These are phyloP conservation scores for Globisporangium emineosum DNA, from an alignment of 352 stramenopile species.

Conservation along the genomic window DNA sequence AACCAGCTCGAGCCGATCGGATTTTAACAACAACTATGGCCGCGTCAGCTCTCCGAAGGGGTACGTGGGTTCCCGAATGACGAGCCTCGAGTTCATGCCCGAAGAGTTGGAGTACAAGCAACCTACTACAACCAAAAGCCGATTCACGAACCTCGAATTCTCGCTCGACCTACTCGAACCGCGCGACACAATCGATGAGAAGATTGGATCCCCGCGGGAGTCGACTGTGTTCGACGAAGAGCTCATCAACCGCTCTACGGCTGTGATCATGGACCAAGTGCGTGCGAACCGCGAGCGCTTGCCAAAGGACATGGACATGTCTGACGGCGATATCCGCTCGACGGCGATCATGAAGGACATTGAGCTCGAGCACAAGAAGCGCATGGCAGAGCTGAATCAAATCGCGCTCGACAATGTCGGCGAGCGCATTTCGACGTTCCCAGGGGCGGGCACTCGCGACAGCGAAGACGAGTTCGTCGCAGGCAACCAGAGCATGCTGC, in stretches of 20 bases:
- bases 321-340: conserved; percentile 21
- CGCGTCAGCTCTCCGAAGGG: conserved; percentile 8
- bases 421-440: conserved; percentile 36
- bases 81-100: conserved; percentile 17
- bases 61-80: conserved; percentile 1
- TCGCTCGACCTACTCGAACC: conserved; percentile 18
- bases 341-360: conserved; percentile 39
- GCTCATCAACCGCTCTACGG: conserved; percentile 44
- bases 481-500: conserved; percentile 1
- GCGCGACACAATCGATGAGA: conserved; percentile 12
- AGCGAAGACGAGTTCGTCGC: conserved; percentile 9
- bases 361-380: conserved; percentile 40
- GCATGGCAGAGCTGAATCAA: conserved; percentile 54
- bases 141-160: conserved; percentile 14
- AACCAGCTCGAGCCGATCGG: conserved; percentile 16
- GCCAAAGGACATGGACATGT: conserved; percentile 7
- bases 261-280: conserved; percentile 44
- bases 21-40: conserved; percentile 16
- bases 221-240: conserved; percentile 38
- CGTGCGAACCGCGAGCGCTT: conserved; percentile 30
- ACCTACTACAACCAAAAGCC: conserved; percentile 1
- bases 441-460: not conserved
- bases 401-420: conserved; percentile 48
- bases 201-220: conserved; percentile 20
- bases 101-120: conserved; percentile 10